A percentile compares a stretch with the other conserved stretches of the same genome.
Conservation (phyloP, 2,329 filamentous ascomycete species). For the Sordariomycetes sp. region DNA sequence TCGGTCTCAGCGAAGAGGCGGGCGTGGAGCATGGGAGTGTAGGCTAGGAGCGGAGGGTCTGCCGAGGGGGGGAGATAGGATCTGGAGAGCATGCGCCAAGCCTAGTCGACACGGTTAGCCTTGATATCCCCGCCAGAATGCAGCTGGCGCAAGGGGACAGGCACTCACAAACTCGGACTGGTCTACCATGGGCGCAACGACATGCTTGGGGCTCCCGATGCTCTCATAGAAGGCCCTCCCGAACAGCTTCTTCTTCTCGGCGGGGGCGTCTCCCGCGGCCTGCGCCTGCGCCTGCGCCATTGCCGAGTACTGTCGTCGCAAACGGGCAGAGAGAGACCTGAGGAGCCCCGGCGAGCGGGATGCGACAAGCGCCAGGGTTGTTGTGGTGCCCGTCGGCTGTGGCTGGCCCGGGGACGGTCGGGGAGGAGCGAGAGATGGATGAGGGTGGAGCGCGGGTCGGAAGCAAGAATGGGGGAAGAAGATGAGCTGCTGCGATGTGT, state of each 20-base stretch:
- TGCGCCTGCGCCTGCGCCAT: neutral
- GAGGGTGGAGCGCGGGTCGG: neutral
- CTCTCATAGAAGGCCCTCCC: constrained; percentile 91
- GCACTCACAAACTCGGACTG: constrained; percentile 85
- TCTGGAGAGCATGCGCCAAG: constrained; percentile 92
- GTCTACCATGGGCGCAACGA: constrained; percentile 96
- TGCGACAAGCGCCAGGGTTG: neutral
- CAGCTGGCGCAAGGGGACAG: neutral
- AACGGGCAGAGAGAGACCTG: constrained; percentile 5
- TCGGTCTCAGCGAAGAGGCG: constrained; percentile 70
- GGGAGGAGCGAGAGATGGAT: neutral
- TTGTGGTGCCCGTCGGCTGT: neutral
- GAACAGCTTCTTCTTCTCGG: constrained; percentile 51
- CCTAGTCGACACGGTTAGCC: constrained; percentile 37
- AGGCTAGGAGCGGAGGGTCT: constrained; percentile 62
- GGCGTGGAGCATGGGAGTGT: constrained; percentile 94
- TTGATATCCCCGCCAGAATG: neutral
- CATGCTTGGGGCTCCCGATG: constrained; percentile 80
- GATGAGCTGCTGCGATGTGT: too few relatives aligned
- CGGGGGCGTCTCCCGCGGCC: neutral
- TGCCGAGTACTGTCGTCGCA: constrained; percentile 12
- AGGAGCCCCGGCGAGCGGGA: neutral
- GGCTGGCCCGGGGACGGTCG: neutral
- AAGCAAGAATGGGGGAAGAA: too few relatives aligned
- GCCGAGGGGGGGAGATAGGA: constrained; percentile 69